Evolutionary conservation across 2,329 filamentous ascomycete species (phyloP), one percentile per base, ranked within the genome.

Genomic region (Pyricularia grisea): DNA sequence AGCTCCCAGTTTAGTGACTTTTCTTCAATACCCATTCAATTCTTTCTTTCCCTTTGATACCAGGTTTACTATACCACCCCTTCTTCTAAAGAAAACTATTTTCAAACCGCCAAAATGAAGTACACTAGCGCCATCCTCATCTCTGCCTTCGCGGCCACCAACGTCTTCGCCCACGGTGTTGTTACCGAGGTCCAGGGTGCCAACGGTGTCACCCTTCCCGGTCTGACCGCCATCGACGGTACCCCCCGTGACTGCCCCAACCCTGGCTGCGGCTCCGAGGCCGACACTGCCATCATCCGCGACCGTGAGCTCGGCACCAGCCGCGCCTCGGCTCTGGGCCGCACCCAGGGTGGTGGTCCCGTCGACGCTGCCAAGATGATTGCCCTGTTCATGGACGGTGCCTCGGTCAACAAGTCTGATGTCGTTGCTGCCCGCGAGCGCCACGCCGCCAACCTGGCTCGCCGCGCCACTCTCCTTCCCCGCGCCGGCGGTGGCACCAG

Each of bases 261-360:
- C 73, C 87, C 88, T 73, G 72, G 76, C 65, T 90, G 88, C 75
- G 89, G 88, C 70, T 84, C 88, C n/a, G 85, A 91, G 76, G 86
- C 84, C 70, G 89, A 91, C 75, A 91, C 89, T 20, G 82, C 88
- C 77, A 90, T 91, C 81, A 90, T 91, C 78, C 86, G 88, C 58
- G 78, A 85, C 71, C 78, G 80, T 14, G 88, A 90, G 78, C 82
- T 90, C 70, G 78, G 79, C 58, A 83, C 79, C 67, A 81, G 79
- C 74, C 81, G 83, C 72, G 86, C 85, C 42, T 83, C 82, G 42
- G 82, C 89, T 68, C 83, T 91, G n/a, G 89, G 89, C 73, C 85
- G 87, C 72, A 91, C 88, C 67, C 77, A 86, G 74, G 85, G 82
- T 70, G 84, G 83, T 68, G 87, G 88, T 20, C 81, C 85, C 69